Conservation (phyloP, 1,139 yeast genomes). For the Suhomyces atakaporum region DNA sequence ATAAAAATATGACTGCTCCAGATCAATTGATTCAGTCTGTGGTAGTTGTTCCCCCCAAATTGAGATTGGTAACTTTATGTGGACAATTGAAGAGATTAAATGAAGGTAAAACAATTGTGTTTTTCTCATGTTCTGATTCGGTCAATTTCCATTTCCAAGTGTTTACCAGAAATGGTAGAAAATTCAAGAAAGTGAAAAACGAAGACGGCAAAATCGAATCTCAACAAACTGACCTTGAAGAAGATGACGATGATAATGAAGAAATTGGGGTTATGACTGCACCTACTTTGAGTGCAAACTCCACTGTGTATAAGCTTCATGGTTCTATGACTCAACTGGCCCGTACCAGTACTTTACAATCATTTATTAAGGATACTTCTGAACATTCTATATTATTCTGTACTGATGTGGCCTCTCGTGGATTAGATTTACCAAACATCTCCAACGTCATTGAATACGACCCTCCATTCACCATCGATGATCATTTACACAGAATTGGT, state of each 20-base stretch:
- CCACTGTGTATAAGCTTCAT: slow-evolving; percentile 75
- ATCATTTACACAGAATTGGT: slow-evolving; percentile 73
- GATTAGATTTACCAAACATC: slow-evolving; percentile 67
- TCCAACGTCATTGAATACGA: slow-evolving; percentile 67
- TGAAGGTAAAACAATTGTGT: slow-evolving; percentile 67
- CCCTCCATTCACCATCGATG: slow-evolving; percentile 70
- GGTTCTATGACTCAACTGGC: slow-evolving; percentile 86
- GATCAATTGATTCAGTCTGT: slow-evolving; percentile 84
- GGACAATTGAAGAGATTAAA: slow-evolving; percentile 57
- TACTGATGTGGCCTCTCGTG: slow-evolving; percentile 79
- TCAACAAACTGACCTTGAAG: slow-evolving; percentile 19
- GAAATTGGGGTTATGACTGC: slow-evolving; percentile 50
- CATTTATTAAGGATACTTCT: slow-evolving; percentile 50
- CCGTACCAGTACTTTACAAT: slow-evolving; percentile 73
- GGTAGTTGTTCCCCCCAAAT: slow-evolving; percentile 85
- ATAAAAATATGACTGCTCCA: slow-evolving; percentile 60
- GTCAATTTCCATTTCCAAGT: slow-evolving; percentile 87
- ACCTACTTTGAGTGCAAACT: slow-evolving; percentile 50
- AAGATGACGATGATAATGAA: slow-evolving; percentile 25
- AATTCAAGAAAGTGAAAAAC: slow-evolving; percentile 33
- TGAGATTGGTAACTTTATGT: slow-evolving; percentile 78
- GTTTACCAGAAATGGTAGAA: slow-evolving; percentile 59
- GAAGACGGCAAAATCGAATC: slow-evolving; percentile 27
- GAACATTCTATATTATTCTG: slow-evolving; percentile 72
- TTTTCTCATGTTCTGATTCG: slow-evolving; percentile 91